Evolutionary conservation across 2,329 filamentous ascomycete species (phyloP).

Genomic region (Calonectria henricotiae): DNA sequence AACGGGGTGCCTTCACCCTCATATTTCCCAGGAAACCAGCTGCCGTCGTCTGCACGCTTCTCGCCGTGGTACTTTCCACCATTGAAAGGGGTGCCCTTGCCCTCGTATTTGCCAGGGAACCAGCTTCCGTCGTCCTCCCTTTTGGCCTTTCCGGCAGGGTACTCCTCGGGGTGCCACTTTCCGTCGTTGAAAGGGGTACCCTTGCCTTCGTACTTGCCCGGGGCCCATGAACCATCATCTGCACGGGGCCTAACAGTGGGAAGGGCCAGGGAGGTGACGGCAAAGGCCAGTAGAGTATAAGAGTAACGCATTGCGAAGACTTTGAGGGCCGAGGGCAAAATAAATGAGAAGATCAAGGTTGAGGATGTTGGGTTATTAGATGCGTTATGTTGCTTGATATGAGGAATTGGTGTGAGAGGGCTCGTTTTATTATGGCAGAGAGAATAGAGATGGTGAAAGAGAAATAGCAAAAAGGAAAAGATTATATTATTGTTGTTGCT

Average conservation of each 20-base stretch:
- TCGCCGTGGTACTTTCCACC: too few species aligned
- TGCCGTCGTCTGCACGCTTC: too few species aligned
- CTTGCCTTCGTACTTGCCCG: conserved; percentile 12
- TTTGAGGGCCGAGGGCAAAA: not conserved
- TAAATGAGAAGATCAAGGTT: not conserved
- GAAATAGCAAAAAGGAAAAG: not conserved
- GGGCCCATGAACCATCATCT: conserved; percentile 16
- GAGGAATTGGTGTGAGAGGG: not conserved
- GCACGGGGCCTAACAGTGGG: not conserved
- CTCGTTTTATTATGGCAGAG: not conserved
- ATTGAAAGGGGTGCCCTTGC: too few species aligned
- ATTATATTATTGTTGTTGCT: not conserved
- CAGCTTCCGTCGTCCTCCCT: too few species aligned
- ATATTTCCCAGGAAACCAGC: too few species aligned
- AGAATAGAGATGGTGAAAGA: not conserved
- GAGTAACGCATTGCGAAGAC: conserved; percentile 12
- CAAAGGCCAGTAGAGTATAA: conserved; percentile 12
- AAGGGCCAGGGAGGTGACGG: conserved; percentile 8
- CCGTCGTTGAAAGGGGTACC: conserved; percentile 1
- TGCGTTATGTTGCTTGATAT: not conserved
- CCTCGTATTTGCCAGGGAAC: too few species aligned
- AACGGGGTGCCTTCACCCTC: too few species aligned
- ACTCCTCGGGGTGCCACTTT: not conserved
- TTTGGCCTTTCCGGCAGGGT: not conserved
- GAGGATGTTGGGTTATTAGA: not conserved